Evolutionary conservation across 441 rosid species (phyloP).

Genomic region (Eruca vesicaria): DNA sequence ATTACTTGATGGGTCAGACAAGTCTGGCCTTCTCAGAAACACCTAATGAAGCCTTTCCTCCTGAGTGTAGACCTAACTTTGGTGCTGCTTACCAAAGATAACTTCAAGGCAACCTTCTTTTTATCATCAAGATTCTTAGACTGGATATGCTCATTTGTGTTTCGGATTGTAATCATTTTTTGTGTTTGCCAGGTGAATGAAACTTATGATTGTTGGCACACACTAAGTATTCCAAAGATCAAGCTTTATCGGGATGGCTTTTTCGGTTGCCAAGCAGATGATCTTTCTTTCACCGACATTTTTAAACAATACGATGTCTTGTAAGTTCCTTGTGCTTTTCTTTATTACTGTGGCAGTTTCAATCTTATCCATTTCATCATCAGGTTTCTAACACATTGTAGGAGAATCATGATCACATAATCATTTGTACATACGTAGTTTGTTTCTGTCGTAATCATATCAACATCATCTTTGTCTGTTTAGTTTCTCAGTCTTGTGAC

Average conservation of each 20-base stretch:
- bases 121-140: neutral
- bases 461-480: neutral
- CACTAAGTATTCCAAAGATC: slow-evolving; percentile 61
- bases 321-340: slow-evolving; percentile 48
- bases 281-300: slow-evolving; percentile 60
- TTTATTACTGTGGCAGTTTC: neutral
- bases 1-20: slow-evolving; percentile 61
- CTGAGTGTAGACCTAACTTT: slow-evolving; percentile 79
- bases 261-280: slow-evolving; percentile 68
- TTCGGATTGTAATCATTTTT: neutral
- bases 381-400: neutral
- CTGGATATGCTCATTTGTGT: neutral
- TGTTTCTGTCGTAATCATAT: neutral
- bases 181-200: slow-evolving; percentile 60
- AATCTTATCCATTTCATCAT: neutral
- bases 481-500: neutral
- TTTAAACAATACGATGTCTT: slow-evolving; percentile 45
- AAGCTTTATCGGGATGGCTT: slow-evolving; percentile 64
- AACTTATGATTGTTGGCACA: slow-evolving; percentile 92
- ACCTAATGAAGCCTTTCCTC: slow-evolving; percentile 89
- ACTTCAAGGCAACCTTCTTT: slow-evolving; percentile 57
- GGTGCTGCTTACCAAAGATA: slow-evolving; percentile 71
- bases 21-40: slow-evolving; percentile 74
- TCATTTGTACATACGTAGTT: no score
- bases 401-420: neutral